phyloP scores from a whole-genome alignment of 2,329 filamentous ascomycete genomes.

The Allantophomopsis lycopodina region DNA sequence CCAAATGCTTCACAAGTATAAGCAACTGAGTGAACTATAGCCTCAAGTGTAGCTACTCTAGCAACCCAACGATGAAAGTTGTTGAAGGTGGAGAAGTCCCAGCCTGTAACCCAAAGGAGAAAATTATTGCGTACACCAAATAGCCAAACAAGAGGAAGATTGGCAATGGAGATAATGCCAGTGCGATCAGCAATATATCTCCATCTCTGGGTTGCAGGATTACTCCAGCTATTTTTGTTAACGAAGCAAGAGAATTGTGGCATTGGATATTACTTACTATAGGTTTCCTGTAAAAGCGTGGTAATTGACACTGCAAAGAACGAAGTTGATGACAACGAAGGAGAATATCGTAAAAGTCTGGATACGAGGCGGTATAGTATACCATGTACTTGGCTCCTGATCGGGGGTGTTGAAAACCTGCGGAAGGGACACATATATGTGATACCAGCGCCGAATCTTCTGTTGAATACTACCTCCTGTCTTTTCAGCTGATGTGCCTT shows the following conservation, averaged over 20 bases:
- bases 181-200: slow-evolving; percentile 50
- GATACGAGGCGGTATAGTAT: slow-evolving; percentile 28
- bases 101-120: slow-evolving; percentile 52
- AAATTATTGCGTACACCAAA: slow-evolving; percentile 56
- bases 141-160: slow-evolving; percentile 50
- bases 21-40: slow-evolving; percentile 45
- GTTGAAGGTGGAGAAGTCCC: slow-evolving; percentile 54
- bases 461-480: not conserved
- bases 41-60: slow-evolving; percentile 45
- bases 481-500: not conserved
- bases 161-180: slow-evolving; percentile 48
- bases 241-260: not conserved
- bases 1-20: slow-evolving; percentile 33
- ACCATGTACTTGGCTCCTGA: slow-evolving; percentile 15
- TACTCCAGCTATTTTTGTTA: slow-evolving; percentile 12
- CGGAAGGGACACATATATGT: not conserved
- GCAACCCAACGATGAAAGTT: slow-evolving; percentile 56
- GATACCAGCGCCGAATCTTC: not conserved
- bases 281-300: slow-evolving; percentile 14
- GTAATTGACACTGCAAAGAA: slow-evolving; percentile 23
- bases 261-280: slow-evolving; percentile 2
- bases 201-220: slow-evolving; percentile 20
- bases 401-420: not conserved
- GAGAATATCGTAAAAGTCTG: slow-evolving; percentile 24
- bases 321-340: slow-evolving; percentile 25